phyloP scores from a whole-genome alignment of 2,329 filamentous ascomycete species.

The Pseudocercospora eumusae region DNA sequence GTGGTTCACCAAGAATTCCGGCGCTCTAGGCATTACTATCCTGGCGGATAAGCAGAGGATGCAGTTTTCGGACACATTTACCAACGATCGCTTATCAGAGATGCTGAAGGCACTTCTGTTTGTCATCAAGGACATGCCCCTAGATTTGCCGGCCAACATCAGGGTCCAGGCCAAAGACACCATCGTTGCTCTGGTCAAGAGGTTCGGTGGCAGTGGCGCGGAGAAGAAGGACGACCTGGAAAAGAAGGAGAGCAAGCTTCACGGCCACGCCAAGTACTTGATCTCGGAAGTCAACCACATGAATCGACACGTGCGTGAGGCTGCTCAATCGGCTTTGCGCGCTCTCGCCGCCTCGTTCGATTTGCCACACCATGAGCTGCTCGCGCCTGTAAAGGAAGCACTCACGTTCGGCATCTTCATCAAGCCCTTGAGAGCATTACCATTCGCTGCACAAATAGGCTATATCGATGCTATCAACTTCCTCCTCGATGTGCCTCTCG shows the following conservation, averaged over 20 bases:
- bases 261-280: slow-evolving; percentile 78
- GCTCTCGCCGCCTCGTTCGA: slow-evolving; percentile 77
- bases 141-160: slow-evolving; percentile 88
- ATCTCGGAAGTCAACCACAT: slow-evolving; percentile 90
- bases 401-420: slow-evolving; percentile 90
- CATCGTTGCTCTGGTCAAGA: slow-evolving; percentile 70
- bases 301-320: slow-evolving; percentile 91
- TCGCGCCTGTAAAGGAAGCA: slow-evolving; percentile 86
- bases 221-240: slow-evolving; percentile 77
- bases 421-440: slow-evolving; percentile 88
- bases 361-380: slow-evolving; percentile 80
- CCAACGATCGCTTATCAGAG: slow-evolving; percentile 78
- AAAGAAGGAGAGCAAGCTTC: slow-evolving; percentile 65
- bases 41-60: slow-evolving; percentile 82
- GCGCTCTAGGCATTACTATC: slow-evolving; percentile 84
- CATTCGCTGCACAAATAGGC: slow-evolving; percentile 93
- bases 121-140: slow-evolving; percentile 97
- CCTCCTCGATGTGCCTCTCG: slow-evolving; percentile 82
- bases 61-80: slow-evolving; percentile 80
- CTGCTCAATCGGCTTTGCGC: slow-evolving; percentile 76
- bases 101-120: slow-evolving; percentile 91
- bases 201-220: slow-evolving; percentile 70
- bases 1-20: slow-evolving; percentile 97
- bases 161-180: slow-evolving; percentile 80
- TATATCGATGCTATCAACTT: slow-evolving; percentile 98